Conservation (phyloP, 2,329 filamentous ascomycete genomes). For the Claviceps pusilla region DNA sequence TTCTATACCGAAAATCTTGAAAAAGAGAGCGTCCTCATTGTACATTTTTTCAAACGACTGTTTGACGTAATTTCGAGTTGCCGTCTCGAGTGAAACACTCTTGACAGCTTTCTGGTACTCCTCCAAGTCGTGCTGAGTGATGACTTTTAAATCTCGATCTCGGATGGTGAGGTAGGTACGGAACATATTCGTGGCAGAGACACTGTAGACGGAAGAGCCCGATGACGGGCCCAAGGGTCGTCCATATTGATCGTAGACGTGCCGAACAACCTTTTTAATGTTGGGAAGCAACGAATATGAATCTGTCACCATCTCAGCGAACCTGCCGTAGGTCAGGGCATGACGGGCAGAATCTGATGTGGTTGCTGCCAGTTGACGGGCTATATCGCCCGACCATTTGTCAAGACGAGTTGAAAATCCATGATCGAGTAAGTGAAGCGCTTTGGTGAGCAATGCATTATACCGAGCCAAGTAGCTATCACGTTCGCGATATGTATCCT, state of each 20-base stretch:
- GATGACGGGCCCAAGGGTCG: constrained; percentile 25
- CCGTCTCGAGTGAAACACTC: constrained; percentile 35
- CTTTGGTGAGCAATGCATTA: constrained; percentile 58
- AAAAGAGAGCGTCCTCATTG: constrained; percentile 38
- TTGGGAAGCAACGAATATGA: constrained; percentile 42
- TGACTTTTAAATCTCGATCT: constrained; percentile 36
- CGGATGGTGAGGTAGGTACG: constrained; percentile 36
- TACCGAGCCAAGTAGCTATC: constrained; percentile 81
- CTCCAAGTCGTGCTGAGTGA: constrained; percentile 39
- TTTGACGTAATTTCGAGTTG: constrained; percentile 42
- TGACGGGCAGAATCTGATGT: constrained; percentile 45
- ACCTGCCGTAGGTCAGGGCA: constrained; percentile 44
- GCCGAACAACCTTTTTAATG: constrained; percentile 34
- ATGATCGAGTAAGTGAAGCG: constrained; percentile 46
- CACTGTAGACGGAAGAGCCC: constrained; percentile 37
- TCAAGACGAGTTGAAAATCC: constrained; percentile 38
- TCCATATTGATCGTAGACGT: constrained; percentile 38
- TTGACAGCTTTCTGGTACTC: constrained; percentile 39
- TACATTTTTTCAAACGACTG: constrained; percentile 44
- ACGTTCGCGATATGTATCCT: constrained; percentile 75
- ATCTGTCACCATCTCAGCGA: constrained; percentile 42
- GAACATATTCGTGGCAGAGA: constrained; percentile 39
- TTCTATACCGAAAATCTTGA: constrained; percentile 40
- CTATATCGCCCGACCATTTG: constrained; percentile 38
- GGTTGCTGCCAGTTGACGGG: constrained; percentile 36